A percentile compares a stretch with the other conserved stretches of the same genome.
These are phyloP conservation scores for Lactuca sativa DNA, from an alignment of 129 eudicot species.

Conservation along the genomic window DNA sequence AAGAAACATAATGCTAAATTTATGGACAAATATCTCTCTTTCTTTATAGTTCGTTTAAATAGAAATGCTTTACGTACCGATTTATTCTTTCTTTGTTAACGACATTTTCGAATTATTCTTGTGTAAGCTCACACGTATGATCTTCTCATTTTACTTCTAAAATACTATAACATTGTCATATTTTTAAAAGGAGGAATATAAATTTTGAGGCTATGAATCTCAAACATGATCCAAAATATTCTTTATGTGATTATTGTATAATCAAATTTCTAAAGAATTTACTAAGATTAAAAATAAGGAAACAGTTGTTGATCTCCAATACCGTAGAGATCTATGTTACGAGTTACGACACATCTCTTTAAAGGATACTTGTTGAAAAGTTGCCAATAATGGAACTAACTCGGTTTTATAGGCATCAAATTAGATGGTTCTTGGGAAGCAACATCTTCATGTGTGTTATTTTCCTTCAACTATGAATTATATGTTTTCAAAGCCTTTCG, in stretches of 20 bases:
- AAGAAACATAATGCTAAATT: conserved; percentile 19
- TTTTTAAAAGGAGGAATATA: neutral
- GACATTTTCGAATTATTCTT: neutral
- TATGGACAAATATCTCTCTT: conserved; percentile 16
- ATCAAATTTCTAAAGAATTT: neutral
- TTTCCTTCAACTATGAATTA: neutral
- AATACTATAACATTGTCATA: neutral
- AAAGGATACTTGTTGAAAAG: conserved; percentile 20
- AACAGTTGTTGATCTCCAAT: neutral
- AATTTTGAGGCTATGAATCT: neutral
- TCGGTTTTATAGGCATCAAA: conserved; percentile 33
- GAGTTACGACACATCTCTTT: neutral
- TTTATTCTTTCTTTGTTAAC: conserved; percentile 7
- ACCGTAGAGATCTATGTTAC: neutral
- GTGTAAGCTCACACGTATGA: neutral
- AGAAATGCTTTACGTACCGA: conserved; percentile 6
- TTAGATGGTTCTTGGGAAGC: conserved; percentile 44
- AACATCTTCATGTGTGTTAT: conserved; percentile 29
- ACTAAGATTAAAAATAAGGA: neutral
- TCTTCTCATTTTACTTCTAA: neutral
- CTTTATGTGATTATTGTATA: neutral
- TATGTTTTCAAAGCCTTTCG: neutral
- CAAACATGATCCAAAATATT: neutral
- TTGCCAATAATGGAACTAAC: conserved; percentile 8
- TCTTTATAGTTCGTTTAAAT: conserved; percentile 9